Conservation (phyloP, 2,329 filamentous ascomycete species). For the Tolypocladium amazonense region DNA sequence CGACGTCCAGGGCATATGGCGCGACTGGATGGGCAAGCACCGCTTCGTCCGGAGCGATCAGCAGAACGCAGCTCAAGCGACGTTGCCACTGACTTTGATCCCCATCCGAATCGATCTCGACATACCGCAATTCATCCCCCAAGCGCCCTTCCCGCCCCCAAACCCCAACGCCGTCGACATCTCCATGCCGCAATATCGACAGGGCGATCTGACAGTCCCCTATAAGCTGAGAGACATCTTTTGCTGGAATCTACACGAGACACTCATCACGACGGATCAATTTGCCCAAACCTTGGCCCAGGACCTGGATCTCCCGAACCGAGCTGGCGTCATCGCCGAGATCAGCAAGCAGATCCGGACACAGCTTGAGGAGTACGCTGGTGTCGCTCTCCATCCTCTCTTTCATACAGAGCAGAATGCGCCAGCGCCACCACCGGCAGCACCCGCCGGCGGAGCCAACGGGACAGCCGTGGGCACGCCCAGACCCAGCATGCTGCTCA, state of each 20-base stretch:
- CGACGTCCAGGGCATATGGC: slow-evolving; percentile 80
- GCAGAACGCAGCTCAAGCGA: slow-evolving; percentile 54
- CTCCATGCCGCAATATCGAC: slow-evolving; percentile 65
- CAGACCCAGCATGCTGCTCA: slow-evolving; percentile 17
- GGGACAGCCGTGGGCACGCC: slow-evolving; percentile 15
- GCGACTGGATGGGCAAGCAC: slow-evolving; percentile 87
- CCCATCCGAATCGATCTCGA: slow-evolving; percentile 96
- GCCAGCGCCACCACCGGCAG: slow-evolving; percentile 10
- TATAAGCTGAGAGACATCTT: slow-evolving; percentile 94
- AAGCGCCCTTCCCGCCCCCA: slow-evolving; percentile 53
- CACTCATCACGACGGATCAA: slow-evolving; percentile 85
- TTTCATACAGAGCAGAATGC: slow-evolving; percentile 55
- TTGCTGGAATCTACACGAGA: slow-evolving; percentile 94
- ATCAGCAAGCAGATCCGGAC: slow-evolving; percentile 92
- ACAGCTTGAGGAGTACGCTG: slow-evolving; percentile 91
- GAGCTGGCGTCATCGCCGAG: slow-evolving; percentile 56
- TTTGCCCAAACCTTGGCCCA: slow-evolving; percentile 88
- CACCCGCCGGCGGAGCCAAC: slow-evolving; percentile 5
- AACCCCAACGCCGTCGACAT: slow-evolving; percentile 56
- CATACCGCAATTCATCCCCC: slow-evolving; percentile 65
- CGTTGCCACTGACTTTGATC: slow-evolving; percentile 79
- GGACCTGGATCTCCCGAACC: slow-evolving; percentile 81
- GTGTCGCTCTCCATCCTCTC: slow-evolving; percentile 83
- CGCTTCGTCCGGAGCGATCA: slow-evolving; percentile 43
- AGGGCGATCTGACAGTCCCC: slow-evolving; percentile 68